Base-by-base conservation (phyloP, 176 grass and related monocot species). In the Carex myosuroides region DNA sequence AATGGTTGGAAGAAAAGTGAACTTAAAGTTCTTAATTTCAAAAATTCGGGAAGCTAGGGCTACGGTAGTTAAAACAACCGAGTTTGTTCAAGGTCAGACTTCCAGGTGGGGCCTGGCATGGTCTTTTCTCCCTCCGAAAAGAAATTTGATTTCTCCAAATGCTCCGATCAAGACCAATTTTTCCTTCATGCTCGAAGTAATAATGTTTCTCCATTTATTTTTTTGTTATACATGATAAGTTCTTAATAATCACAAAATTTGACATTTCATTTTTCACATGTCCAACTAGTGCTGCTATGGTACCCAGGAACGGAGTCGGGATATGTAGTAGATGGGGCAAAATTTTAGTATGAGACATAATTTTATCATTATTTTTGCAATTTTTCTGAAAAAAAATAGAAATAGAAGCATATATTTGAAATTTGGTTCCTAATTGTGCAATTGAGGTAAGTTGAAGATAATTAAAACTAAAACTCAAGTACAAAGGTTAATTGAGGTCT, bases 71-170 rank as follows among this genome's bases (percentile, higher is more conserved):
- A 93, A 90, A 89, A 95, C 93, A 81, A 95, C 96, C 46, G 93
- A 98, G 80, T 98, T 98, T 59, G 93, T 95, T 60, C 96, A 98
- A 92, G 96, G 96, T 35, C 89, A 89, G 66, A 95, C 93, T 81
- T 87, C 89, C 56, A 89, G 96, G 90, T 93, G 96, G 96, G 91
- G 89, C 33, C 89, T 98, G 90, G 96, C 96, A 79, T 98, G 93
- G 96, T 98, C 93, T 71, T 98, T 95, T 88, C 70, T 92, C 86
- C 60, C 88, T 93, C 93, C 91, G 67, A 90, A 41, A 66, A 92
- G 88, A 86, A 88, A 54, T 24, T 80, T 83, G 79, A 80, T 88
- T 60, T 67, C 66, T 65, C 79, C 89, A 65, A 93, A 60, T 83
- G 64, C 65, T 77, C 89, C 88, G 74, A 86, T 66, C 74, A 95